Conservation (phyloP, 2,329 filamentous ascomycete genomes). For the Pseudopyricularia cyperi region DNA sequence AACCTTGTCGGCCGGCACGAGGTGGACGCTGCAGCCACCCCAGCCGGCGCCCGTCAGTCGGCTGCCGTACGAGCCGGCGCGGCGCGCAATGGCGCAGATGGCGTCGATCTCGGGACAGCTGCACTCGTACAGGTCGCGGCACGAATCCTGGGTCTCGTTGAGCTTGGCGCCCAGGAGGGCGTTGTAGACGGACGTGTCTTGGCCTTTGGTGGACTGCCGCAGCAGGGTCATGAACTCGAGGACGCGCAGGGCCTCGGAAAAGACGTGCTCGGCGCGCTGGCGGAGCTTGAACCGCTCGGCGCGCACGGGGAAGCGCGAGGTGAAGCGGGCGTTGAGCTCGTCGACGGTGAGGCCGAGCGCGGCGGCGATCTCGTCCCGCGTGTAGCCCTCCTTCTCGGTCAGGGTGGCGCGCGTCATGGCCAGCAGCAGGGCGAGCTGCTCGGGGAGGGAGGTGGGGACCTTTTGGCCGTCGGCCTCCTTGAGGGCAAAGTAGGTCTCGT, state of each 20-base stretch:
- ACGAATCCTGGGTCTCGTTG: conserved; percentile 82
- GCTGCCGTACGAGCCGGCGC: conserved; percentile 71
- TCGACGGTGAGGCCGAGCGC: conserved; percentile 55
- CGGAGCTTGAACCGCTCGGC: conserved; percentile 78
- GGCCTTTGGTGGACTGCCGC: conserved; percentile 31
- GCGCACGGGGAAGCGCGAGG: conserved; percentile 78
- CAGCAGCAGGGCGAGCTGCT: conserved; percentile 64
- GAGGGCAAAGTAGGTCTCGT: conserved; percentile 62
- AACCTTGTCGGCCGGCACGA: conserved; percentile 75
- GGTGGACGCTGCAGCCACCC: conserved; percentile 92
- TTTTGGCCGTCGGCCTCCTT: conserved; percentile 24
- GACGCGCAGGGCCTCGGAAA: conserved; percentile 77
- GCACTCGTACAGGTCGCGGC: conserved; percentile 79
- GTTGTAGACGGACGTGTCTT: conserved; percentile 49
- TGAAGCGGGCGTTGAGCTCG: conserved; percentile 65
- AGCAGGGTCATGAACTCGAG: conserved; percentile 71
- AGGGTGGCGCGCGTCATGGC: conserved; percentile 58
- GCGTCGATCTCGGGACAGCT: conserved; percentile 87
- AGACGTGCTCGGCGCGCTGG: conserved; percentile 83
- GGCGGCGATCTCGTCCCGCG: conserved; percentile 64
- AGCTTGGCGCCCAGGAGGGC: conserved; percentile 65
- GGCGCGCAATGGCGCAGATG: conserved; percentile 66
- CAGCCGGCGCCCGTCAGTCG: conserved; percentile 87
- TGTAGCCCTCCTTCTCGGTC: conserved; percentile 71
- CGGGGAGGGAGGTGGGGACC: conserved; percentile 23